Evolutionary conservation across 805 yeast genomes (phyloP), one percentile per base, ranked within the genome.

Genomic region (Wickerhamomyces hampshirensis): DNA sequence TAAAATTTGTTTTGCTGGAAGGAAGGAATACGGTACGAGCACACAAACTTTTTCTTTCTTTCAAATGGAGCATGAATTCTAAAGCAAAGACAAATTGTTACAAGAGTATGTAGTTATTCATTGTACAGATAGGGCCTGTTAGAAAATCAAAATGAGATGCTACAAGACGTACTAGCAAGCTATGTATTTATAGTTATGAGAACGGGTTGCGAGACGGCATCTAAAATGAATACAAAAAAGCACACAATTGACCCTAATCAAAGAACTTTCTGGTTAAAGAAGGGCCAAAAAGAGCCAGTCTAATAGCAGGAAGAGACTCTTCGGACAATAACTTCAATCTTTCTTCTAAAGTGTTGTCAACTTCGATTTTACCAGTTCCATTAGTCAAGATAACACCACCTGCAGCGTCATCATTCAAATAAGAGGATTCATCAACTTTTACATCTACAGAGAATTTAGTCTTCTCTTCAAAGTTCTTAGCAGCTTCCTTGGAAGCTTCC

Each of bases 291-390:
- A 91, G 67, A 56, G 89, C 95, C 45, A 84, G 70, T 67, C 98
- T 81, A 46, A 93, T 79, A 37, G 89, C 94, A 33, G 99, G 99
- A 49, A 93, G 75, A 6, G 96, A 84, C 54, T 79, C 85, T 59
- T 84, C 84, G 26, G 84, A 74, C 53, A 93, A 72, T 44, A 93
- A 65, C 53, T 80, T 75, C 56, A 93, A 77, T 67, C 99, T 85
- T 70, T 89, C 97, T 55, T 88, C 96, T 55, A 93, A 73, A 32
- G 98, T 89, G 69, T 93, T 93, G 65, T 85, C 73, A 38, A 93
- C 86, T 51, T 83, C 89, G 48, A 93, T 88, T 66, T 84, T 86
- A 37, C 94, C 95, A 29, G 74, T 60, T 26, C 74, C 73, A 57
- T 84, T 84, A 38, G 73, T 60, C 32, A 86, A 71, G 31, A 87